Base-by-base conservation (phyloP, 148 eudicot species). In the Hydrangea macrophylla region DNA sequence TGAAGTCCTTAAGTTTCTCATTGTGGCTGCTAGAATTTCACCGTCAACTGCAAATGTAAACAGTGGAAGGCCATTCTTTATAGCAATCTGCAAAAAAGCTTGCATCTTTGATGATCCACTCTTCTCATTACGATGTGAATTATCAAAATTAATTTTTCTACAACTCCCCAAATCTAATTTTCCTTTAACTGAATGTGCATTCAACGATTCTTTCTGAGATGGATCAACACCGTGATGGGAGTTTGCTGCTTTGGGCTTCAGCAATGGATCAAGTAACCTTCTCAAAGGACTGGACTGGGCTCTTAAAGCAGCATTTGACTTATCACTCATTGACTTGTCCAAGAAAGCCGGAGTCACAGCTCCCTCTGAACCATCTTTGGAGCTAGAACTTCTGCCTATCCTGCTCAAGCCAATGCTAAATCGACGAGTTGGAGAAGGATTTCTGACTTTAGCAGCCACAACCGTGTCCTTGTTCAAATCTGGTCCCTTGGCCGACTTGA, bases 51-150 rank as follows among this genome's bases (percentile, higher is more conserved):
- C 87, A 71, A 90, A 82, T 28, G 85, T 88, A 69, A 88, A 84
- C 68, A 88, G 62, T 39, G 97, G 97, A 68, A 79, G 87, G 36
- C 88, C 94, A 68, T 90, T 86, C 80, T 84, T 88, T 26, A 84
- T 74, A 13, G 89, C 80, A 35, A 88, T 73, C 60, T 88, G 91
- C 59, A 90, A 65, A 67, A 84, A 81, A 67, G 94, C 97, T 75
- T 84, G 91, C 63, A 73, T 24, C 23, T 62, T 48, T 26, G 78
- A 58, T 12, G 78, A 60, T 56, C 75, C 84, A n/a, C 64, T 54
- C 55, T 50, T 76, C 48, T 58, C 60, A 44, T 39, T 60, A 5
- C 37, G 77, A 74, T 69, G 72, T 60, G 76, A 25, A 55, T 62
- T 73, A 60, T 51, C 55, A 26, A 53, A n/a, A 45, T 67, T 73